Conservation (phyloP, 495 filamentous ascomycete species). For the Penicillium herquei region DNA sequence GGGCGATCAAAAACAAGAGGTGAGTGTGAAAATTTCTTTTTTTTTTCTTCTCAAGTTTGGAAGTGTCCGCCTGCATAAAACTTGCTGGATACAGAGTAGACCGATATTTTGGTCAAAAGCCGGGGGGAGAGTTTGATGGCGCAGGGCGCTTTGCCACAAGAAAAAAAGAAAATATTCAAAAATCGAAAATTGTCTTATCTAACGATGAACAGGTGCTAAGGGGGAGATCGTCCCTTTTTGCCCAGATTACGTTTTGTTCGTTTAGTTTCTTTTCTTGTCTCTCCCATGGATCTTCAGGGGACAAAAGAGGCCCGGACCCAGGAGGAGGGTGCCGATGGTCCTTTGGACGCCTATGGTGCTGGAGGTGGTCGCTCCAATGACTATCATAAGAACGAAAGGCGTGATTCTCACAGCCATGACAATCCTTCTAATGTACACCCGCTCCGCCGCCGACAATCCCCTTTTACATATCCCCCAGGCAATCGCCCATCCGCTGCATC, state of each 20-base stretch:
- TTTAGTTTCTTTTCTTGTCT: neutral
- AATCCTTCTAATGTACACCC: slow-evolving; percentile 20
- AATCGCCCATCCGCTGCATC: slow-evolving; percentile 10
- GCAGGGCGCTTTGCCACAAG: slow-evolving; percentile 4
- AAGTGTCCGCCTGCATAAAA: neutral
- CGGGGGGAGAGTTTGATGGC: neutral
- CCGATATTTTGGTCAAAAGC: neutral
- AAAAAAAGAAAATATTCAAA: neutral
- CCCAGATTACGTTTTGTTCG: neutral
- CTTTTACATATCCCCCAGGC: slow-evolving; percentile 26
- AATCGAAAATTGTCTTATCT: slow-evolving; percentile 1
- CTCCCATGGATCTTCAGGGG: slow-evolving; percentile 46
- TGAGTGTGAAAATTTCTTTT: slow-evolving; percentile 3
- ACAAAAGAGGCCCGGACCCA: slow-evolving; percentile 47
- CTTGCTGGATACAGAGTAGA: neutral
- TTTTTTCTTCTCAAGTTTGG: neutral
- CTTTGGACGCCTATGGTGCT: slow-evolving; percentile 36
- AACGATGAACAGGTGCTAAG: neutral
- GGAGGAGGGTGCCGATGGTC: slow-evolving; percentile 42
- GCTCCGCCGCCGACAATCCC: slow-evolving; percentile 21
- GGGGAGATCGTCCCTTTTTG: neutral
- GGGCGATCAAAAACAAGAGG: slow-evolving; percentile 12
- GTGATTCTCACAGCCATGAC: slow-evolving; percentile 30
- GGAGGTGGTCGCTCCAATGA: slow-evolving; percentile 37
- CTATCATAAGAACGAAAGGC: slow-evolving; percentile 39